Evolutionary conservation across 2,329 filamentous ascomycete genomes (phyloP), one percentile per base, ranked within the genome.

Genomic region (Zymoseptoria crescenta): DNA sequence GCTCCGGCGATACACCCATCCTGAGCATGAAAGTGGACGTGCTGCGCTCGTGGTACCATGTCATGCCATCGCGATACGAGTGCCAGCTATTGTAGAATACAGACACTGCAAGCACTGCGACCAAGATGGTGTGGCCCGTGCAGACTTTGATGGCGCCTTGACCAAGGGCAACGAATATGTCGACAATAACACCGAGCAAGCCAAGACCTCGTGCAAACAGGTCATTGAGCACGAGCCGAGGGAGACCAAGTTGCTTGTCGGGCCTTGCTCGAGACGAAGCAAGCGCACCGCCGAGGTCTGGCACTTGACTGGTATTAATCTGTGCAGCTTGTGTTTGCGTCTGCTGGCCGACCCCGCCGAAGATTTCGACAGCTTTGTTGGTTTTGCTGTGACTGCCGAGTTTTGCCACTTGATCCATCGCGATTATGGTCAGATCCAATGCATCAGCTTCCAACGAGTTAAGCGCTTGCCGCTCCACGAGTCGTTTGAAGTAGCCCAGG

Each of bases 31-130:
- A 96, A 49, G 81, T 86, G 16, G 82, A 83, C 1, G 92, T 91
- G 60, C 84, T 87, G 59, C 91, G 84, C 75, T 97, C 93, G 52
- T 83, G 81, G 88, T 89, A 96, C 91, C 91, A 97, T 1, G 82
- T 79, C 67, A 86, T 84, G 6, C 83, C 83, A 70, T 90, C 86
- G 62, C 86, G 84, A 10, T 87, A 89, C 0, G 88, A 86, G 69
- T 92, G 84, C 65, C 91, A 81, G 21, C 87, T 74, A 69, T 97
- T 97, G 54, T 85, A 81, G 9, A 90, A 69, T 10, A 85, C 74
- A 69, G 91, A 96, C 29, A 87, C 67, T 0, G 80, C 77, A 19
- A 97, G 79, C 13, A 93, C 72, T 2, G 80, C 69, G 29, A 97
- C 75, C 4, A 97, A 83, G 20, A 96, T 71, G 49, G 86, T 83